Evolutionary conservation across 495 filamentous ascomycete genomes (phyloP).

Genomic region (Talaromyces wortmannii): DNA sequence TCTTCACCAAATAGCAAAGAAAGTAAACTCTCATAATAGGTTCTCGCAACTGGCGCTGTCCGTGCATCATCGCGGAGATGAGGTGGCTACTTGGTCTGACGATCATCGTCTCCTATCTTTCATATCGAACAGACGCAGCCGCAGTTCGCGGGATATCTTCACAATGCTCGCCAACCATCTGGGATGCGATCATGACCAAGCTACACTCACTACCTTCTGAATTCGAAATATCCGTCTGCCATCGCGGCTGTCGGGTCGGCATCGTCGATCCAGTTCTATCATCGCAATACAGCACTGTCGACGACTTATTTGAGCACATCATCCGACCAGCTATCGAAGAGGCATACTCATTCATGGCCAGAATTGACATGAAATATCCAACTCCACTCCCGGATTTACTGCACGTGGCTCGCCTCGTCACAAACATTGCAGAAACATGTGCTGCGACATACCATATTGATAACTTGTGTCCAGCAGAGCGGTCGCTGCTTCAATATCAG

Average conservation of each 20-base stretch:
- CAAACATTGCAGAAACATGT: background rate
- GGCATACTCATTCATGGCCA: background rate
- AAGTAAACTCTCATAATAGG: background rate
- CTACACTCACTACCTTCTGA: background rate
- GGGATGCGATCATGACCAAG: background rate
- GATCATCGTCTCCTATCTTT: background rate
- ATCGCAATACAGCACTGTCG: background rate
- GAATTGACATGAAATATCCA: background rate
- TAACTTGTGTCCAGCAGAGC: background rate
- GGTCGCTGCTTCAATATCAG: background rate
- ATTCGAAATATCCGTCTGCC: background rate
- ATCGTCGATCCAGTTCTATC: background rate
- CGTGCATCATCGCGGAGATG: background rate
- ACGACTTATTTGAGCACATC: background rate
- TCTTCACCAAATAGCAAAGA: background rate
- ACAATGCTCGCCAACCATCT: background rate
- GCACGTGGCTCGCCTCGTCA: background rate
- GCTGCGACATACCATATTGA: background rate
- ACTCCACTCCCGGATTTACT: background rate
- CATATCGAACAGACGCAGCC: background rate
- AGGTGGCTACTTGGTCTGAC: background rate
- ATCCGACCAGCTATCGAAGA: background rate
- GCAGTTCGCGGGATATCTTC: background rate
- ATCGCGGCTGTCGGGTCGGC: background rate
- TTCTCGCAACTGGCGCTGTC: background rate